Conservation (phyloP, 139 green algal species). For the Coelastrella sp. region DNA sequence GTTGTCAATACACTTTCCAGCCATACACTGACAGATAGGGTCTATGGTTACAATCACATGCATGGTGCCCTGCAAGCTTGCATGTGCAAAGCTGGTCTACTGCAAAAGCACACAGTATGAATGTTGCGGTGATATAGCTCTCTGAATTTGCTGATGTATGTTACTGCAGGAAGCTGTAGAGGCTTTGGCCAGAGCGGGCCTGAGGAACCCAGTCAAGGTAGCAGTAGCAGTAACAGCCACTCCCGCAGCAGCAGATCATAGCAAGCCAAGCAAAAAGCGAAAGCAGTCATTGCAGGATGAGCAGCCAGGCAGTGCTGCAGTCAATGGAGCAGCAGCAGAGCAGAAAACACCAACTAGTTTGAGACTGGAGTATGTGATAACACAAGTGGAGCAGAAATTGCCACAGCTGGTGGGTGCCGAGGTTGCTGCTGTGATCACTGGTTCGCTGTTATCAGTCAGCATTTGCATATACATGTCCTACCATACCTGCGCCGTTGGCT, state of each 20-base stretch:
- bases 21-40: too few relatives aligned
- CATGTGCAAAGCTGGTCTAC: too few relatives aligned
- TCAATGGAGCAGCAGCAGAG: slow-evolving; percentile 1
- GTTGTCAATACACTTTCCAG: too few relatives aligned
- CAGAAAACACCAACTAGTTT: slow-evolving; percentile 83
- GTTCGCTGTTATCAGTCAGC: background rate
- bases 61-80: too few relatives aligned
- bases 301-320: background rate
- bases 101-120: too few relatives aligned
- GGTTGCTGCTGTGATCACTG: background rate
- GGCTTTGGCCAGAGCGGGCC: slow-evolving; percentile 89
- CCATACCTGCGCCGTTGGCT: too few relatives aligned
- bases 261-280: background rate
- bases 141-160: background rate
- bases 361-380: slow-evolving; percentile 73
- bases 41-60: too few relatives aligned
- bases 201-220: slow-evolving; percentile 90
- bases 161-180: slow-evolving; percentile 74
- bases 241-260: slow-evolving; percentile 6
- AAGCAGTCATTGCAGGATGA: background rate
- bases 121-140: background rate
- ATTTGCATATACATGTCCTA: background rate
- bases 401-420: slow-evolving; percentile 69
- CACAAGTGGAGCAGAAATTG: slow-evolving; percentile 79
- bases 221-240: slow-evolving; percentile 31